Percentiles rank a stretch among this genome's conserved stretches.
Evolutionary conservation across 306 rosid species (phyloP).

Genomic region (Quercus variabilis): DNA sequence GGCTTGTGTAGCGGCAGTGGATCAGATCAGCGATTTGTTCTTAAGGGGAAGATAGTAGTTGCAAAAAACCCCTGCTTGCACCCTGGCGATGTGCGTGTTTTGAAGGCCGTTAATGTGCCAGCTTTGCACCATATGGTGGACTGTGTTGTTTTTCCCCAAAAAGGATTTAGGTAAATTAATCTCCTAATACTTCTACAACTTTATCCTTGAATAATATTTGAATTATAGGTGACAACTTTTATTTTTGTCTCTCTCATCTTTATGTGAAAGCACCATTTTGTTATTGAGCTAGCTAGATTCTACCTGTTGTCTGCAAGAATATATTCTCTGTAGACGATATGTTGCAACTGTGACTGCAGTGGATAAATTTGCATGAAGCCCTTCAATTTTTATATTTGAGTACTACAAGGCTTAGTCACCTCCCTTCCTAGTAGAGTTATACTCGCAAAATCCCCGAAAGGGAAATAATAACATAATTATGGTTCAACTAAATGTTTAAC

Average conservation of each 20-base stretch:
- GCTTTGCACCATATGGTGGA: slow-evolving; percentile 73
- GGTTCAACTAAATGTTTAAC: no score
- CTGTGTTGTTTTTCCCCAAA: slow-evolving; percentile 80
- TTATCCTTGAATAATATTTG: neutral
- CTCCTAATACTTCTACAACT: neutral
- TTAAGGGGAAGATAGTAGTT: slow-evolving; percentile 46
- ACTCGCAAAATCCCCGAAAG: no score
- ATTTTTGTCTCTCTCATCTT: neutral
- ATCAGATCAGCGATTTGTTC: slow-evolving; percentile 3
- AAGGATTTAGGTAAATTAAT: slow-evolving; percentile 52
- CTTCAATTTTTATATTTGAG: neutral
- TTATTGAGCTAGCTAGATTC: neutral
- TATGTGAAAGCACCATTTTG: neutral
- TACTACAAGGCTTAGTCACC: neutral
- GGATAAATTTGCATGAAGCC: neutral
- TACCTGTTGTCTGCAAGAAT: neutral
- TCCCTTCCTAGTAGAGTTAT: neutral
- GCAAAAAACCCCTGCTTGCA: slow-evolving; percentile 83
- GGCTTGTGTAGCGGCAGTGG: neutral
- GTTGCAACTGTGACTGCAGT: neutral
- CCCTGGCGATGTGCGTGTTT: slow-evolving; percentile 83
- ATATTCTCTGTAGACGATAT: neutral
- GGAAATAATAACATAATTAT: no score
- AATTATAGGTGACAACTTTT: neutral
- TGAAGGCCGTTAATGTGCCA: slow-evolving; percentile 60